A percentile compares a stretch with the other conserved stretches of the same genome.
phyloP scores from a whole-genome alignment of 768 basidiomycete genomes.

The Astraeus odoratus region DNA sequence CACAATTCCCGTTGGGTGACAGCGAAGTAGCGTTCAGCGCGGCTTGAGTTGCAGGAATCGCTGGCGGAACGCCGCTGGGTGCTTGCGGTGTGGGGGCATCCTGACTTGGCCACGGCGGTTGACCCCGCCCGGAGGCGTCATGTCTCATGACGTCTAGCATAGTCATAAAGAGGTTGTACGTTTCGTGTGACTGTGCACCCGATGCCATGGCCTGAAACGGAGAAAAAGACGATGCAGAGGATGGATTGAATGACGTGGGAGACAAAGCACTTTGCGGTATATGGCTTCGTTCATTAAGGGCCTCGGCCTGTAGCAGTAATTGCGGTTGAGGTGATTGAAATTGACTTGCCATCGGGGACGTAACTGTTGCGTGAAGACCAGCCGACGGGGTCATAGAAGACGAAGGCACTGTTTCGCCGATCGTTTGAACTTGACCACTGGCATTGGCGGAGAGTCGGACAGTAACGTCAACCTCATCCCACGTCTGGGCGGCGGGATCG shows the following conservation, averaged over 20 bases:
- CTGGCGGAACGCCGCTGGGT: constrained; percentile 1
- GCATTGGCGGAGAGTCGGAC: constrained; percentile 1
- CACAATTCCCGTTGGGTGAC: neutral
- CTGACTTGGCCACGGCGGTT: constrained; percentile 13
- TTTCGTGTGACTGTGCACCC: neutral
- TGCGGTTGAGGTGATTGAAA: constrained; percentile 16
- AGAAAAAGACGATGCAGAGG: constrained; percentile 3
- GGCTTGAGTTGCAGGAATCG: constrained; percentile 5
- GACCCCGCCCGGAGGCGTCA: constrained; percentile 12
- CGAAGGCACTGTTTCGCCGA: neutral
- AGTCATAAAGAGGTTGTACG: constrained; percentile 14
- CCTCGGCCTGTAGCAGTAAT: constrained; percentile 9
- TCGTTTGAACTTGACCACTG: neutral
- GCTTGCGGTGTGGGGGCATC: constrained; percentile 13
- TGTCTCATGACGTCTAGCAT: constrained; percentile 27
- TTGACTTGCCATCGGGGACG: constrained; percentile 2
- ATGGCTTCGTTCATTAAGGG: constrained; percentile 2
- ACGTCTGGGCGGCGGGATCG: constrained; percentile 17
- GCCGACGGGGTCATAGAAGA: neutral
- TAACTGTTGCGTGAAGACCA: neutral
- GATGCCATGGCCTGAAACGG: neutral
- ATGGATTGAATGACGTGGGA: neutral
- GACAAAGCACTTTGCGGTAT: neutral
- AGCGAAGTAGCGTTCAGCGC: neutral
- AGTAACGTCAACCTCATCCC: constrained; percentile 3